These are phyloP conservation scores for Tremella fuciformis DNA, from an alignment of 768 basidiomycete genomes.

Conservation along the genomic window DNA sequence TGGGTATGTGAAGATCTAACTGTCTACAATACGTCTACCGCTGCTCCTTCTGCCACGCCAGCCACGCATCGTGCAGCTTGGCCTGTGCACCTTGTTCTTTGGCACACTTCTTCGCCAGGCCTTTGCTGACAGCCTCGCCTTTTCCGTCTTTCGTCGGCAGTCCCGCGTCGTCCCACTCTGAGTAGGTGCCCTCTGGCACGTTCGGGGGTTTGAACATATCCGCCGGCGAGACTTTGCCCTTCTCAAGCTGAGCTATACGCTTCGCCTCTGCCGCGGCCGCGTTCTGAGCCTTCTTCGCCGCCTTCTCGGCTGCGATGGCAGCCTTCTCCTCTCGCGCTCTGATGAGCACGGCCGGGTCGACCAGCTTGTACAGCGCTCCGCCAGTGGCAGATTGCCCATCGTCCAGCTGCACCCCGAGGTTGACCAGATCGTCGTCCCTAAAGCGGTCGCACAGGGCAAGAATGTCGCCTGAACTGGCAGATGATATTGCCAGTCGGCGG, in stretches of 20 bases:
- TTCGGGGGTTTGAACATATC: constrained; percentile 84
- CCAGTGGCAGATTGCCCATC: constrained; percentile 97
- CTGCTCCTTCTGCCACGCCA: constrained; percentile 37
- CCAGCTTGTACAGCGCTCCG: constrained; percentile 89
- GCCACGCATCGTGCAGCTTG: constrained; percentile 75
- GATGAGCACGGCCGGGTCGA: constrained; percentile 74
- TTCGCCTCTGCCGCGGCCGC: constrained; percentile 55
- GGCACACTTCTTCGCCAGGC: constrained; percentile 66
- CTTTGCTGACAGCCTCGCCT: constrained; percentile 83
- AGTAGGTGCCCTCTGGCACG: constrained; percentile 67
- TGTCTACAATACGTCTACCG: neutral
- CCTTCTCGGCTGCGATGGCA: constrained; percentile 69
- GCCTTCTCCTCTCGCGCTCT: constrained; percentile 85
- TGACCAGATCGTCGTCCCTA: constrained; percentile 81
- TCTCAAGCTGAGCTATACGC: constrained; percentile 71
- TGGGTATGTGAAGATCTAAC: neutral
- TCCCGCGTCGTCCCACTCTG: constrained; percentile 79
- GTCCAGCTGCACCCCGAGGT: constrained; percentile 92
- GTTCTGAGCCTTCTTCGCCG: constrained; percentile 70
- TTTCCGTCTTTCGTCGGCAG: constrained; percentile 79
- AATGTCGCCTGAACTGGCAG: constrained; percentile 69
- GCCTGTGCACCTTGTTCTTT: constrained; percentile 73
- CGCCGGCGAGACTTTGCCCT: constrained; percentile 68
- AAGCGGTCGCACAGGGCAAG: constrained; percentile 82
- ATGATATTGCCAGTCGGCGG: constrained; percentile 70